These are phyloP conservation scores for Arachnopeziza araneosa DNA, from an alignment of 2,329 filamentous ascomycete species.

Conservation along the genomic window DNA sequence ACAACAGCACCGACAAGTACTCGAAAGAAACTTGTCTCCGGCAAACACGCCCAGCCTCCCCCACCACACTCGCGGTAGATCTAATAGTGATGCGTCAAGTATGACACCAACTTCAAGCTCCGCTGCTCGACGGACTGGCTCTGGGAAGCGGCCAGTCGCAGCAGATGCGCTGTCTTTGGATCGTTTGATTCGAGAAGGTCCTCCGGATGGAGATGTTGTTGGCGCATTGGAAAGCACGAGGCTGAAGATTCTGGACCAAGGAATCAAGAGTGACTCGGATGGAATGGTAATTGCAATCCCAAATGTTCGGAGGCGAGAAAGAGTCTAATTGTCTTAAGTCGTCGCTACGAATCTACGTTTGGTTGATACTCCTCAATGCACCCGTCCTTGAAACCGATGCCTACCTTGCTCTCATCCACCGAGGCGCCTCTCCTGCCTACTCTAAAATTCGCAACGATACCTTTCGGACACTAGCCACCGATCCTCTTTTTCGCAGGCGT, in stretches of 20 bases:
- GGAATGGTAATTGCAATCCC: constrained; percentile 60
- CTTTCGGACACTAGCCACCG: constrained; percentile 91
- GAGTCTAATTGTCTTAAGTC: constrained; percentile 51
- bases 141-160: constrained; percentile 41
- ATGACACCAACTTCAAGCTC: constrained; percentile 34
- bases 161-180: constrained; percentile 62
- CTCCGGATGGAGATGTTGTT: constrained; percentile 62
- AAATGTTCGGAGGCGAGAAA: constrained; percentile 7
- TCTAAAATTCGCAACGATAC: constrained; percentile 98
- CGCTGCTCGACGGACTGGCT: constrained; percentile 39
- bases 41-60: constrained; percentile 14
- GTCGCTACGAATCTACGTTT: constrained; percentile 87
- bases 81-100: constrained; percentile 65
- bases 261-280: constrained; percentile 71
- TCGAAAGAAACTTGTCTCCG: constrained; percentile 27
- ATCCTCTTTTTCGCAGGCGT: constrained; percentile 91
- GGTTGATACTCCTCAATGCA: constrained; percentile 88
- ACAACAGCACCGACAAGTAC: constrained; percentile 51
- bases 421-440: constrained; percentile 90
- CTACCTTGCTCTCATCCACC: constrained; percentile 86
- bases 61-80: constrained; percentile 50
- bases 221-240: constrained; percentile 65
- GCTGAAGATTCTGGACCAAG: constrained; percentile 68
- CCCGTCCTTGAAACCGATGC: constrained; percentile 78
- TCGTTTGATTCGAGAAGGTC: constrained; percentile 72